Evolutionary conservation across 768 basidiomycete genomes (phyloP), one percentile per base, ranked within the genome.

Genomic region (Russula abietina): DNA sequence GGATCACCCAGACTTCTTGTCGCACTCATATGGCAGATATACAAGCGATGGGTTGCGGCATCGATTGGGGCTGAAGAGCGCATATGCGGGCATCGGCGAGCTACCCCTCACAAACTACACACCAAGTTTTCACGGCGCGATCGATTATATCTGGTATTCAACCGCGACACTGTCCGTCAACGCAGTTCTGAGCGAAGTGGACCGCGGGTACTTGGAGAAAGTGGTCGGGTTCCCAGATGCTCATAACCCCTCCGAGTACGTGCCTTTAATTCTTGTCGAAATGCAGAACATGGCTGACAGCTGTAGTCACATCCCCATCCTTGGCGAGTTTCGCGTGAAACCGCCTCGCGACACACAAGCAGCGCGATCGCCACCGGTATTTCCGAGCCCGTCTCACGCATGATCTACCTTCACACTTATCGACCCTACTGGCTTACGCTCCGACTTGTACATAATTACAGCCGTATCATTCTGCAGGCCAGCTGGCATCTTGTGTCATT

Each of bases 131-230:
- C 83, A 83, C 67, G 95, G 89, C 49, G 81, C 83, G 57, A 82
- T 99, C 67, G 97, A 99, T 75, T 95, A 98, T 72, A 82, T 99
- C 70, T 99, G 93, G 90, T 94, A 91, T 74, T 83, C 88, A 62
- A 81, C 84, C 0, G 76, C 79, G 54, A 91, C 84, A 63, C 68
- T 98, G 55, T 79, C 82, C 11, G 85, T 91, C 30, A 93, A 87
- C 64, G 86, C 87, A 24, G 84, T 96, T n/a, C 78, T 98, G 49
- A 91, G 91, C 16, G 92, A 89, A 73, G 86, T 98, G 62, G 94
- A 98, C 72, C 80, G 79, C 69, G 72, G 72, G 28, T 99, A 99
- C 77, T 72, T 98, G 72, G 85, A 88, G 67, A 92, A 92, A 77
- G 85, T 85, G 19, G 96, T 98, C 50, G 97, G 97, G 41, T 98